Base-by-base conservation (phyloP, 108 stramenopile genomes). In the Pseudonitzschia pungens region DNA sequence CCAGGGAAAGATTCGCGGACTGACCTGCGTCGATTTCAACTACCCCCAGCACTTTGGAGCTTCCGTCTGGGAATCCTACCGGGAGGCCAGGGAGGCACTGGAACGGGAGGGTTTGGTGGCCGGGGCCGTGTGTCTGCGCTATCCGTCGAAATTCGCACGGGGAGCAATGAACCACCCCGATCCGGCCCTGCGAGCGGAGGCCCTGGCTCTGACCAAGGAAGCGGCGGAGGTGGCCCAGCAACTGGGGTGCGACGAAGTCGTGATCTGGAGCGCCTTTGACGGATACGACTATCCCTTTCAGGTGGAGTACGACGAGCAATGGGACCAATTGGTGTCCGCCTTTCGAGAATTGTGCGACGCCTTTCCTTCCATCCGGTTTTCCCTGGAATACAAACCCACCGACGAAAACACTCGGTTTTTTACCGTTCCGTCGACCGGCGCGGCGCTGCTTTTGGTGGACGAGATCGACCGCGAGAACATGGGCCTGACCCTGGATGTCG, bases 381-480 rank as follows among this genome's bases (percentile, higher is more conserved):
- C 86, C 0, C 63, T 95, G 4, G 94, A 95, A 74, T 95, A 82
- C 81, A 95, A 95, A 65, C 94, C 94, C 0, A 95, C 94, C 15
- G 94, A 95, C 68, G 94, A 95, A 71, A 92, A 95, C 59, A 95
- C 94, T 0, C 64, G 94, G 18, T 95, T 89, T 65, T 95, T 95
- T 65, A 88, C 90, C 10, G 89, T 95, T 18, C 94, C 94, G 20
- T 83, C 84, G n/a, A 95, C 94, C 51, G 94, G 88, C 12, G 88
- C 89, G 10, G 94, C 94, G 0, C 45, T 95, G 55, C 69, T 89
- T 21, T 52, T 95, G 53, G 83, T 86, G 16, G 76, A 85, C 27
- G 91, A 95, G 40, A 84, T 95, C 50, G 82, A 91, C 77, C 72
- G 91, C 21, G 70, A 69, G 4, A 95, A 95, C 75, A 89, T 95